Evolutionary conservation across 164 flowering plant species (phyloP), one percentile per base, ranked within the genome.

Genomic region (Stephania yunnanensis): DNA sequence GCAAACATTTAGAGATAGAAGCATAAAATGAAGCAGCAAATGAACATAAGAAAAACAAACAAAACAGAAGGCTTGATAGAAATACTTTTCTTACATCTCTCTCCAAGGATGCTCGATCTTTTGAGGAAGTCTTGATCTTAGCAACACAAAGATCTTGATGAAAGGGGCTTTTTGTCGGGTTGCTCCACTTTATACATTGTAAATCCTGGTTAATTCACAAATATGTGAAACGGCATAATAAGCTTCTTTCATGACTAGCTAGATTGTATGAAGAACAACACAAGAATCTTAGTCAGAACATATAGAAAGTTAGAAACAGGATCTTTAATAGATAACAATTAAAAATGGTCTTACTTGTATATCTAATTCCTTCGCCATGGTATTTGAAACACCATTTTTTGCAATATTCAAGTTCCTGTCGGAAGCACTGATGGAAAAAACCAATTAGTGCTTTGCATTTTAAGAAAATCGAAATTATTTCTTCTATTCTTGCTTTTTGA

Each of bases 91-190:
- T 85, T 87, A 92, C 98, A 85, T 93, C 98, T 53, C 83, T 89
- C 78, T 92, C 97, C 88, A 93, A 82, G 55, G 94, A 89, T 74
- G 87, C 86, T 74, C 86, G 85, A 66, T 89, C 86, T 68, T 80
- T 86, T 30, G 87, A 77, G 69, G 86, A 78, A 77, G 74, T 46
- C 61, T 75, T 78, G 46, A 76, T 81, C 74, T 68, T 83, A n/a
- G 29, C 48, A 74, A 74, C 67, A 75, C 42, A 31, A 44, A 78
- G 36, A 46, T 76, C 72, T 73, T 82, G 85, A 78, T 82, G 84
- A 66, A 79, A 78, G 50, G 90, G 88, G 73, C 77, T 84, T 52
- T 46, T 83, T 69, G 73, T 77, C 45, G 71, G 81, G 63, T 66
- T 66, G 74, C 75, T 77, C 72, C 81, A 84, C 25, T 77, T 75